Conservation (phyloP, 768 basidiomycete genomes). For the Xanthoconium stramineum region DNA sequence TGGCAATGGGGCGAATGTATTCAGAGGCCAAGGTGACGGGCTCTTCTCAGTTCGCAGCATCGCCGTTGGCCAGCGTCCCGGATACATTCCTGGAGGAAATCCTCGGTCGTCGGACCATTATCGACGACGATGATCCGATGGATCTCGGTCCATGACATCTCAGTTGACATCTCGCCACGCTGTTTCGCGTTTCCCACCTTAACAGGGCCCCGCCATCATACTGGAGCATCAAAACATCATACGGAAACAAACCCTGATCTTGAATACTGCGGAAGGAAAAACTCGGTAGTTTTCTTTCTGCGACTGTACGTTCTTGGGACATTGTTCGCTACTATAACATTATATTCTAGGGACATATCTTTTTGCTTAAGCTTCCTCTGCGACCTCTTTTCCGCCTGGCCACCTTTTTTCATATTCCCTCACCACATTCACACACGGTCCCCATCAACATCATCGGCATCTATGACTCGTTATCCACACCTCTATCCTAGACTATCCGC, state of each 20-base stretch:
- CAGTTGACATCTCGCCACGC: neutral
- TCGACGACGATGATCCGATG: conserved; percentile 34
- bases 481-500: conserved; percentile 23
- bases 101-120: conserved; percentile 32
- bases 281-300: conserved; percentile 13
- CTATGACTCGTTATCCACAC: conserved; percentile 23
- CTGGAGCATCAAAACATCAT: conserved; percentile 2
- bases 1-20: conserved; percentile 56
- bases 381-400: conserved; percentile 4
- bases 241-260: conserved; percentile 11
- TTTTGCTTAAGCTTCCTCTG: conserved; percentile 24
- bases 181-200: conserved; percentile 3
- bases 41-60: conserved; percentile 49
- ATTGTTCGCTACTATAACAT: conserved; percentile 34
- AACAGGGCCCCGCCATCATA: conserved; percentile 1
- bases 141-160: conserved; percentile 37
- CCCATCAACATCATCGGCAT: conserved; percentile 18
- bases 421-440: conserved; percentile 2
- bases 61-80: conserved; percentile 60
- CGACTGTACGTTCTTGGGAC: conserved; percentile 35
- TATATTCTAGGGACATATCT: conserved; percentile 31
- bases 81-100: conserved; percentile 65
- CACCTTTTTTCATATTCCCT: conserved; percentile 8
- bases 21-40: conserved; percentile 34
- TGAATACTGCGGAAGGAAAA: conserved; percentile 14